phyloP scores from a whole-genome alignment of 1,139 yeast genomes.

The Debaryomyces singareniensis region DNA sequence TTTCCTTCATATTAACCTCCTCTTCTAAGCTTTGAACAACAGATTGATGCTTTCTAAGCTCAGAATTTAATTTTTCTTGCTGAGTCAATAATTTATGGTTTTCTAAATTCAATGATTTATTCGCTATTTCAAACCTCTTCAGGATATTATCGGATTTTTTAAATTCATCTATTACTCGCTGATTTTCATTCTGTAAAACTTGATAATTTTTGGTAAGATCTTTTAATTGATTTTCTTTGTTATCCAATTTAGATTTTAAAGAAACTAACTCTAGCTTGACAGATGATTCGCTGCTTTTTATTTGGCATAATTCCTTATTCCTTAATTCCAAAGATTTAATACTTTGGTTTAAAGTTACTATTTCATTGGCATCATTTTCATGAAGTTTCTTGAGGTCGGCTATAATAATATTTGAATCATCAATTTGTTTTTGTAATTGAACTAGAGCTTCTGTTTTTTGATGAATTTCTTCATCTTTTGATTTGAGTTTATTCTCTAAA shows the following conservation, averaged over 20 bases:
- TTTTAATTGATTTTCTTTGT: conserved; percentile 44
- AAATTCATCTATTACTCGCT: conserved; percentile 30
- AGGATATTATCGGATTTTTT: conserved; percentile 39
- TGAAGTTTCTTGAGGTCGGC: background rate
- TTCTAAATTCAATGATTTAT: conserved; percentile 26
- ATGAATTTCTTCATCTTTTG: too few relatives aligned
- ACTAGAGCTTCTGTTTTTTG: too few relatives aligned
- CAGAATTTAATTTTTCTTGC: conserved; percentile 32
- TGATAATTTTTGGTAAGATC: conserved; percentile 35
- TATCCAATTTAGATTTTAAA: conserved; percentile 29
- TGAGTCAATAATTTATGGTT: conserved; percentile 34
- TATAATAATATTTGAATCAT: too few relatives aligned
- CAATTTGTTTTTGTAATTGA: too few relatives aligned
- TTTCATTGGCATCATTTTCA: conserved; percentile 2
- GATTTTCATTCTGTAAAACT: conserved; percentile 30
- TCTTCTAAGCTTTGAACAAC: conserved; percentile 44
- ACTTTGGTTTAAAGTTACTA: conserved; percentile 1
- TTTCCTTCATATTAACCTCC: conserved; percentile 1
- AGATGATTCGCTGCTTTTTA: conserved; percentile 33
- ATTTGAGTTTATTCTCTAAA: too few relatives aligned
- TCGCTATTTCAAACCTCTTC: conserved; percentile 33
- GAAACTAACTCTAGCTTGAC: conserved; percentile 38
- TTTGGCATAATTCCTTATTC: conserved; percentile 20
- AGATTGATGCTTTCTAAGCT: conserved; percentile 27
- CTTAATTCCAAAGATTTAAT: conserved; percentile 2